Percentiles rank a stretch among this genome's conserved stretches.
phyloP scores from a whole-genome alignment of 2,329 filamentous ascomycete genomes.

The Salinomyces thailandicus region DNA sequence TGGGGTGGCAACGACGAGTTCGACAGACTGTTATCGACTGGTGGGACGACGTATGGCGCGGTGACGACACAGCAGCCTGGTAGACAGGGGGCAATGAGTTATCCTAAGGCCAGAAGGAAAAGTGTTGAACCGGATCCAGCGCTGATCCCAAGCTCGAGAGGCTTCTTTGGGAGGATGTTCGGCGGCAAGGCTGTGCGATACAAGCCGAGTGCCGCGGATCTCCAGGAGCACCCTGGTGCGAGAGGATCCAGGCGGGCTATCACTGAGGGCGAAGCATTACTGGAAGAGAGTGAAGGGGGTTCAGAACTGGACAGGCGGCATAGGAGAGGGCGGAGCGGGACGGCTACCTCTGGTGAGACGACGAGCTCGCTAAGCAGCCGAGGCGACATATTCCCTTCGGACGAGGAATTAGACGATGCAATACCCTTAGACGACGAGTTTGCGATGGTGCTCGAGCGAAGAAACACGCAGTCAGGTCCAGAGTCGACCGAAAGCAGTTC shows the following conservation, averaged over 20 bases:
- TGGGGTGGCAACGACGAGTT: slow-evolving; percentile 74
- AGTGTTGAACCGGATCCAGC: slow-evolving; percentile 62
- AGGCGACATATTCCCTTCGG: slow-evolving; percentile 83
- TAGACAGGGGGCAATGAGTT: slow-evolving; percentile 77
- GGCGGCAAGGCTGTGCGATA: slow-evolving; percentile 74
- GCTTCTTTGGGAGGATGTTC: slow-evolving; percentile 72
- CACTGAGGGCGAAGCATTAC: slow-evolving; percentile 58
- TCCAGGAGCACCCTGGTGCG: slow-evolving; percentile 74
- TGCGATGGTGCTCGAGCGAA: slow-evolving; percentile 66
- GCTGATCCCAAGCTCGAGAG: slow-evolving; percentile 80
- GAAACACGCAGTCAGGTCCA: slow-evolving; percentile 36
- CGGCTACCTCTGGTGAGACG: slow-evolving; percentile 68
- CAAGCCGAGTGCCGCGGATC: slow-evolving; percentile 78
- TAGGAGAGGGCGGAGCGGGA: slow-evolving; percentile 60
- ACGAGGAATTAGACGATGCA: slow-evolving; percentile 70
- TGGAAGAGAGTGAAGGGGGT: slow-evolving; percentile 46
- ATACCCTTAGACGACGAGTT: slow-evolving; percentile 91
- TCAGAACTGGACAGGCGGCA: slow-evolving; percentile 24
- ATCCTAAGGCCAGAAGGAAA: slow-evolving; percentile 45
- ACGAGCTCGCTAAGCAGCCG: slow-evolving; percentile 78
- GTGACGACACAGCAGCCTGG: slow-evolving; percentile 46
- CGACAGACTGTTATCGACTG: slow-evolving; percentile 60
- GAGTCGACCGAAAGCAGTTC: slow-evolving; percentile 59
- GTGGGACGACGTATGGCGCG: slow-evolving; percentile 35
- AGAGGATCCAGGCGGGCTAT: slow-evolving; percentile 26